Evolutionary conservation across 768 basidiomycete species (phyloP).

Genomic region (Rhodotorula toruloides): DNA sequence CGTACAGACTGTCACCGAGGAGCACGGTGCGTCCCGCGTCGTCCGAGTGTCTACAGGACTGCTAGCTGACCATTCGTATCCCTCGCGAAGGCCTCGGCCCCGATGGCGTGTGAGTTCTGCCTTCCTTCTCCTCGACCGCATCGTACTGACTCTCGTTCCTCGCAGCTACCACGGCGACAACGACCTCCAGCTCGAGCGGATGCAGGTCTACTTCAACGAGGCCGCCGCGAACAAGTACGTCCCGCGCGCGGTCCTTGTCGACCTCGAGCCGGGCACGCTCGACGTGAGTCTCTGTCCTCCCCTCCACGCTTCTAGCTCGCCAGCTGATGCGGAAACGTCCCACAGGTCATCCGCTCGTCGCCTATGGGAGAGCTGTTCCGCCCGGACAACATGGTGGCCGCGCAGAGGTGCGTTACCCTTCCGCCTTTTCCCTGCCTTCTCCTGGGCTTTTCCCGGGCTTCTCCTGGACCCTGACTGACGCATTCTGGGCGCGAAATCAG

Average conservation of each 20-base stretch:
- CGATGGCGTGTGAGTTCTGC: conserved; percentile 24
- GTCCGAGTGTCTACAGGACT: too few relatives aligned
- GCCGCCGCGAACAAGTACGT: conserved; percentile 78
- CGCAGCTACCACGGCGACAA: conserved; percentile 74
- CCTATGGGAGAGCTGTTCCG: conserved; percentile 71
- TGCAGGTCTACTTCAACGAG: conserved; percentile 95
- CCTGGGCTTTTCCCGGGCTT: neutral
- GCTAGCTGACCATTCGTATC: too few relatives aligned
- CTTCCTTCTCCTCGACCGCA: too few relatives aligned
- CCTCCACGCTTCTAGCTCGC: neutral
- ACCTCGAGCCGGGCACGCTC: conserved; percentile 84
- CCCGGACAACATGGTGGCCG: conserved; percentile 63
- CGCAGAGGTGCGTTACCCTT: too few relatives aligned
- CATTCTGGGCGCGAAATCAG: too few relatives aligned
- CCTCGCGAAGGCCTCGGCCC: conserved; percentile 49
- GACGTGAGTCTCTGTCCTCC: conserved; percentile 47
- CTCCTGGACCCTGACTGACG: conserved; percentile 45
- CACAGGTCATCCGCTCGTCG: conserved; percentile 47
- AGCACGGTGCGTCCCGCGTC: conserved; percentile 58
- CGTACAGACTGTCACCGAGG: conserved; percentile 79
- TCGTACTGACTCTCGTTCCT: too few relatives aligned
- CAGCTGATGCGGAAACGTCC: conserved; percentile 14
- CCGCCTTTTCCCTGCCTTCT: neutral
- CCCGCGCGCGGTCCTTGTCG: conserved; percentile 92
- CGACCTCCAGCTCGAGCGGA: conserved; percentile 82